Percentiles rank a stretch among this genome's conserved stretches.
phyloP scores from a whole-genome alignment of 1,284 basidiomycete species.

The Cutaneotrichosporon spelunceum region DNA sequence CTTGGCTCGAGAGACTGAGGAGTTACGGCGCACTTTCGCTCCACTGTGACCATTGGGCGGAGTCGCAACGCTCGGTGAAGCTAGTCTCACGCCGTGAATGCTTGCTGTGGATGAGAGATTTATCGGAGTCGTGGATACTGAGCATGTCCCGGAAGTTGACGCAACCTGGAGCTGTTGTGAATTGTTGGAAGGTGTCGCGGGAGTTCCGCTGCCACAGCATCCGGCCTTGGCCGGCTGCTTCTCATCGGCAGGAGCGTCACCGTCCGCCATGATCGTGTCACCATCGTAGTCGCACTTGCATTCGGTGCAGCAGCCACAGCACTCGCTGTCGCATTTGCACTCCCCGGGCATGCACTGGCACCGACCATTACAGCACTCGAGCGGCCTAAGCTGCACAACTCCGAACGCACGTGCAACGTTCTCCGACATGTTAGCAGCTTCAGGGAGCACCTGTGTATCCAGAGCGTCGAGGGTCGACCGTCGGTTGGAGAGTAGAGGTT shows the following conservation, averaged over 20 bases:
- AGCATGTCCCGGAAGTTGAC: not conserved
- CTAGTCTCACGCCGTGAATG: conserved; percentile 6
- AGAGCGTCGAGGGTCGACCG: conserved; percentile 31
- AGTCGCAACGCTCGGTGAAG: conserved; percentile 12
- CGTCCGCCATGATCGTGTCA: conserved; percentile 26
- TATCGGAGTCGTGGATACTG: not conserved
- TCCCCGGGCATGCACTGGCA: conserved; percentile 49
- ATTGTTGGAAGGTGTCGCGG: conserved; percentile 2
- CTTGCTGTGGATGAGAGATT: conserved; percentile 10
- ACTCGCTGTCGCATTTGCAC: conserved; percentile 49
- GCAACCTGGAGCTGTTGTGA: not conserved
- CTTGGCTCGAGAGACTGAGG: conserved; percentile 25
- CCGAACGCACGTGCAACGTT: conserved; percentile 43
- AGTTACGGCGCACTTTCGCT: conserved; percentile 15
- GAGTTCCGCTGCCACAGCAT: conserved; percentile 14
- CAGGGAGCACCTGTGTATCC: conserved; percentile 44
- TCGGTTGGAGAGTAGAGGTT: conserved; percentile 6
- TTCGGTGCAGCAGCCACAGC: conserved; percentile 50
- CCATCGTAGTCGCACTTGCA: conserved; percentile 44
- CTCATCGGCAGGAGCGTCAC: not conserved
- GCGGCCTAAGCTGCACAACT: conserved; percentile 45
- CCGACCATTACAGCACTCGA: conserved; percentile 51
- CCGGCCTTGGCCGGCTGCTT: conserved; percentile 1
- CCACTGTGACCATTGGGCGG: conserved; percentile 13
- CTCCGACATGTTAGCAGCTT: conserved; percentile 34